Evolutionary conservation across 2,329 filamentous ascomycete species (phyloP), one percentile per base, ranked within the genome.

Genomic region (Monosporascus sp.): DNA sequence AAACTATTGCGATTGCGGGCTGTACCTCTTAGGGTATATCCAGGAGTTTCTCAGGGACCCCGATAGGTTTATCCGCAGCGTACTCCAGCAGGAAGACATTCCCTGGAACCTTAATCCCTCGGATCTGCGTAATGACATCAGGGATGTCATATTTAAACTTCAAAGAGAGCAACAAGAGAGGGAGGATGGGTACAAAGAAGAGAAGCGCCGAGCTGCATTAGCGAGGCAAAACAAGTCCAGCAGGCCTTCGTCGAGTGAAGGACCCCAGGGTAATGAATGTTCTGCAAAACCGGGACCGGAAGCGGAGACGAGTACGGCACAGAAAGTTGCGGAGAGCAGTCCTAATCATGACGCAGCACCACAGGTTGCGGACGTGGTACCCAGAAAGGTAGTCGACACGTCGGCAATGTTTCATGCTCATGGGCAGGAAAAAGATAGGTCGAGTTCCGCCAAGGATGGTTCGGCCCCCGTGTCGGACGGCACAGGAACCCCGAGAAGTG

Each of bases 1-100:
- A 48, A 97, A 99, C 65, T 88, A 80, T 61, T 92, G 83, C 56
- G 94, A 99, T 67, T 99, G 94, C 64, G 94, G 94, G 8, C 74
- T 97, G 0, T 99, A 88, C 62, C 74, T 97, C 3, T 74, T 97
- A 4, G 88, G 86, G 2, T 99, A 97, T 64, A 78, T 96, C 51
- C 82, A 91, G 59, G 85, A 88, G 58, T 96, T 99, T 58, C 78
- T 95, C 17, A 78, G 83, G 50, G 74, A 90, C 55, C 93, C 93
- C 0, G 83, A 89, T 57, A 69, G 66, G 0, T 94, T 95, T 59
- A 77, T 89, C 17, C 72, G 73, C 20, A 85, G 81, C 55, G 73
- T 96, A 18, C 73, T 96, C 5, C 78, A 76, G 26, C 81, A 78
- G 41, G 79, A 88, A 59, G 49, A 64, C 5, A 67, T 74, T 2